These are phyloP conservation scores for Trichosporon sp. DNA, from an alignment of 1,284 basidiomycete species.

Conservation along the genomic window DNA sequence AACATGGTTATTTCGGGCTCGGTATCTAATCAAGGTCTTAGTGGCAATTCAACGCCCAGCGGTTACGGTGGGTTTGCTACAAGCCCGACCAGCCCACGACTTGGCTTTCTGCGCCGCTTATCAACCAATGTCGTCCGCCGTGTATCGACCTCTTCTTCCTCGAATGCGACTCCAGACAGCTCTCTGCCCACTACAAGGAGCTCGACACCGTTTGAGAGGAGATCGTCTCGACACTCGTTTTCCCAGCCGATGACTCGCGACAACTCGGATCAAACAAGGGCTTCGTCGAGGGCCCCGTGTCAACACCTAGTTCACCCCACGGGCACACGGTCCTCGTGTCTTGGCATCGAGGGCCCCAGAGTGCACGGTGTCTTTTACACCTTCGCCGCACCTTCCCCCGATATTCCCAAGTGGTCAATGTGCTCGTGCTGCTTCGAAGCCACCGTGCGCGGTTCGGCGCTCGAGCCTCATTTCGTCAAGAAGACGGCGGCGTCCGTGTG, in stretches of 20 bases:
- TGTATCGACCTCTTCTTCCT: neutral
- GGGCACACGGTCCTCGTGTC: neutral
- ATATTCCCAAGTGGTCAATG: neutral
- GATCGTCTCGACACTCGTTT: no score
- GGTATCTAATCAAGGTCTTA: neutral
- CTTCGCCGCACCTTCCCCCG: neutral
- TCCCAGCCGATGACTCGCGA: neutral
- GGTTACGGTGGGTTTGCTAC: neutral
- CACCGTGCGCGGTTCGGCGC: neutral
- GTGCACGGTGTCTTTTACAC: conserved; percentile 2
- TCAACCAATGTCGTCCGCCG: neutral
- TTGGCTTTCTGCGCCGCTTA: neutral
- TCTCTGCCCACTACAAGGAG: neutral
- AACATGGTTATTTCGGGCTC: neutral
- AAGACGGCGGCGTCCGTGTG: neutral
- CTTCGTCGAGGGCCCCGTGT: neutral
- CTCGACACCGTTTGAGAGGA: neutral
- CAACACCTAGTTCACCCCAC: neutral
- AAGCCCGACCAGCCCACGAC: neutral
- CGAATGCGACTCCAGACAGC: neutral
- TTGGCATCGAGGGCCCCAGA: conserved; percentile 3
- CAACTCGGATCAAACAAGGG: neutral
- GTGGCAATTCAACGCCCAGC: neutral
- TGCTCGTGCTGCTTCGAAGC: neutral
- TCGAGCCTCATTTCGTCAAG: neutral